Evolutionary conservation across 1,284 basidiomycete species (phyloP).

Genomic region (Trichosporon sp.): DNA sequence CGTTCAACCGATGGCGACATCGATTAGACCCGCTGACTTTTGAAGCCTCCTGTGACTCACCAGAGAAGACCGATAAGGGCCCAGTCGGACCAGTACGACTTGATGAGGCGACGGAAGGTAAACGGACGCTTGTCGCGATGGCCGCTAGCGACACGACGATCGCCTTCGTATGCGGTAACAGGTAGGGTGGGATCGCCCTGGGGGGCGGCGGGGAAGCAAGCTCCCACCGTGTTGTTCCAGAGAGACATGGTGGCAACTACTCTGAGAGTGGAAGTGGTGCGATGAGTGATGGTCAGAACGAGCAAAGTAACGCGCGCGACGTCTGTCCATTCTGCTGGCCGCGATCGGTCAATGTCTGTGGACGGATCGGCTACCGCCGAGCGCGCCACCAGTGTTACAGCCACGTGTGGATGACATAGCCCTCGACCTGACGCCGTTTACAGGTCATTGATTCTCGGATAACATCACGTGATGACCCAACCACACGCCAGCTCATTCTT

Average conservation of each 20-base stretch:
- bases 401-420: constrained; percentile 9
- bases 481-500: neutral
- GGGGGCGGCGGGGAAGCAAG: constrained; percentile 20
- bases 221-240: constrained; percentile 15
- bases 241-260: constrained; percentile 16
- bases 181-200: neutral
- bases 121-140: constrained; percentile 23
- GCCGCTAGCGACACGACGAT: constrained; percentile 30
- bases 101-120: constrained; percentile 29
- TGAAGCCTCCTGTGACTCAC: constrained; percentile 59
- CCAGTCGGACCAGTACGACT: constrained; percentile 60
- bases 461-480: neutral
- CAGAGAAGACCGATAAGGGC: constrained; percentile 68
- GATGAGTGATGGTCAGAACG: neutral
- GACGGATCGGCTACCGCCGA: constrained; percentile 11
- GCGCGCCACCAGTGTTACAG: neutral
- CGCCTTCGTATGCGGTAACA: constrained; percentile 21
- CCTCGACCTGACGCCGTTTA: neutral
- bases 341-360: neutral
- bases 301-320: constrained; percentile 14
- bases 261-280: neutral
- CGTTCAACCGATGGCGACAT: neutral
- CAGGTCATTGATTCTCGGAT: neutral
- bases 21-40: neutral
- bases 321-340: neutral